Evolutionary conservation across 75 land plant genomes (phyloP).

Genomic region (Sequoia sempervirens): DNA sequence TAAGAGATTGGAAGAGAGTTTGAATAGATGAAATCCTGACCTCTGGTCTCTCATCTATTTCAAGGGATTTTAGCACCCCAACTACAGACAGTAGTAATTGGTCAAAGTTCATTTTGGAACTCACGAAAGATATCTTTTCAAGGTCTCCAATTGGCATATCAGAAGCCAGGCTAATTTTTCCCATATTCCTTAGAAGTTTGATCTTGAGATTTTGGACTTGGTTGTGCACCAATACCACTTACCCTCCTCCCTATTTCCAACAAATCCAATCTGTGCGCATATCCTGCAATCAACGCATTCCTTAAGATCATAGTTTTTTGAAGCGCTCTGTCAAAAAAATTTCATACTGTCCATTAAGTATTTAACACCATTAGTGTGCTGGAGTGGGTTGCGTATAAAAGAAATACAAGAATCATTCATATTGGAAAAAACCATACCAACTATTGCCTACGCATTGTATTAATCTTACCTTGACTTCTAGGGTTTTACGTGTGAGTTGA

Average conservation of each 20-base stretch:
- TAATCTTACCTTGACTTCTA: too few relatives aligned
- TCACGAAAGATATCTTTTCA: slow-evolving; percentile 18
- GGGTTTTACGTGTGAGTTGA: too few relatives aligned
- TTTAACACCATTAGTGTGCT: too few relatives aligned
- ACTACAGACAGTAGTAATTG: slow-evolving; percentile 70
- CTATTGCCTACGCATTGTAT: too few relatives aligned
- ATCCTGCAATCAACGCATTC: too few relatives aligned
- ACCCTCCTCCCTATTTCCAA: background rate
- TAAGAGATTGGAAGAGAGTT: slow-evolving; percentile 87
- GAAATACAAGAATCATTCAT: too few relatives aligned
- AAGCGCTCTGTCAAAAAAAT: too few relatives aligned
- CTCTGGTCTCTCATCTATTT: slow-evolving; percentile 97
- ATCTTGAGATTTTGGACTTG: slow-evolving; percentile 3
- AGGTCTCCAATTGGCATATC: background rate
- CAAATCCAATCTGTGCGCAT: too few relatives aligned
- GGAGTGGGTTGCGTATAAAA: too few relatives aligned
- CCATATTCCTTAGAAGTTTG: slow-evolving; percentile 11
- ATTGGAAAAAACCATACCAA: too few relatives aligned
- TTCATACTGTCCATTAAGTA: too few relatives aligned
- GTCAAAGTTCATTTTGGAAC: slow-evolving; percentile 43
- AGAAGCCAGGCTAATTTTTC: slow-evolving; percentile 10
- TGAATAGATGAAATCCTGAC: slow-evolving; percentile 86
- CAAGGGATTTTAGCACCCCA: slow-evolving; percentile 80
- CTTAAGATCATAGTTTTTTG: too few relatives aligned
- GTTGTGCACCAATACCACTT: background rate